Base-by-base conservation (phyloP, 371 early-diverging fungal genomes). In the Zopfochytrium polystomum region DNA sequence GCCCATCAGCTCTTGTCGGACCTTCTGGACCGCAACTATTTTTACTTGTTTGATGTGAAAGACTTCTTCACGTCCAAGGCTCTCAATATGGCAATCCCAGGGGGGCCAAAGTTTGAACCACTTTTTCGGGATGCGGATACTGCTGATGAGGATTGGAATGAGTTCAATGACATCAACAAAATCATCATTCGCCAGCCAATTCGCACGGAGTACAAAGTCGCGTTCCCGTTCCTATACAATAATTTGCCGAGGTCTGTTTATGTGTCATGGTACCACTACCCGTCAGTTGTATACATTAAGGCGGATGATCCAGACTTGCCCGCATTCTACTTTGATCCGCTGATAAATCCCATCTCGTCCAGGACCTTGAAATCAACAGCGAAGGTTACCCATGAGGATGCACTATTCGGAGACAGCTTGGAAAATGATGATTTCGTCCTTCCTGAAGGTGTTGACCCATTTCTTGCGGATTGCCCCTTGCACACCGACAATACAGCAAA, bases 91-190 rank as follows among this genome's bases (percentile, higher is more conserved):
- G 96, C 97, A n/a, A 93, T 98, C 66, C 99, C 99, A 1, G 96
- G 98, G 62, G 99, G 99, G 29, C 96, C 98, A 32, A 95, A 95
- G 66, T 98, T 97, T 54, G 99, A 98, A 72, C 97, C 98, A 13
- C 79, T 98, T 45, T 91, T 90, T 71, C 86, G 93, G 35, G 98
- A 97, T 70, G 81, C 92, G 64, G 95, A 98, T 65, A 84, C 92
- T 3, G 89, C 87, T 2, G 97, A 98, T 71, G 98, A 98, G 67
- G 98, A 98, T 78, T 98, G 99, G 99, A 98, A 97, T 72, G 99
- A 97, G 74, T 98, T 98, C 77, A 98, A 98, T 80, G 99, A 98
- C 70, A 95, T 98, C 80, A 92, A 94, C 90, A 97, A 97, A 78
- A 90, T 98, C 61, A 96, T 98, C 63, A 93, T 98, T 57, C 91